Base-by-base conservation (phyloP, 75 land plant species). In the Adiantum capillusveneris region DNA sequence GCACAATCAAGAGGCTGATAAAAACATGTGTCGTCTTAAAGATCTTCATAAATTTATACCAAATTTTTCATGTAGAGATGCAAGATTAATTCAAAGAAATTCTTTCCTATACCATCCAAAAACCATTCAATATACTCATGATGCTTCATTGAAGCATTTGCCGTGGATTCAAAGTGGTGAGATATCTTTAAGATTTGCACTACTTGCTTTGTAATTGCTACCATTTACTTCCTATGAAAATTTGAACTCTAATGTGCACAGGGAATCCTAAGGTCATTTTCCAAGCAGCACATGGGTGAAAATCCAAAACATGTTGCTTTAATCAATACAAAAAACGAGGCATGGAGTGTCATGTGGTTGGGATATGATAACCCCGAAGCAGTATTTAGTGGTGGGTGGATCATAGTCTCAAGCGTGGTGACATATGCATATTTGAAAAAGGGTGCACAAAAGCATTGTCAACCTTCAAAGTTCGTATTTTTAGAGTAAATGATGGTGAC, bases 361-460 rank as follows among this genome's bases (percentile, higher is more conserved):
- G 50, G 50, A 14, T 3, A 21, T 14, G 17, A 46, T 2, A 46
- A 21, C 50, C 12, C 2, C 22, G 13, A 46, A 6, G 5, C 22
- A 2, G 5, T 14, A 46, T 46, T 46, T n/a, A 46, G 50, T 14
- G 50, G 50, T 14, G 50, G 50, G 14, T 46, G 50, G 50, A 46
- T 46, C 50, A 46, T 17, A 21, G 14, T 2, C 50, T 46, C 50
- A 46, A 21, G 17, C 14, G 50, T 46, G 50, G 50, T n/a, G 50
- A 46, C 50, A 46, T 46, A 46, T 46, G 50, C 50, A 46, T 46
- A 6, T 46, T 46, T 21, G 50, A 46, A 14, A n/a, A 18, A 17
- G 6, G 5, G 22, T 2, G 22, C 6, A 46, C 22, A 14, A 46
- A 21, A 14, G 50, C 18, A 14, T 18, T 46, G 5, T 6, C 50